Percentiles rank a stretch among this genome's conserved stretches.
Evolutionary conservation across 768 basidiomycete species (phyloP).

Genomic region (Mycena kentingensis): DNA sequence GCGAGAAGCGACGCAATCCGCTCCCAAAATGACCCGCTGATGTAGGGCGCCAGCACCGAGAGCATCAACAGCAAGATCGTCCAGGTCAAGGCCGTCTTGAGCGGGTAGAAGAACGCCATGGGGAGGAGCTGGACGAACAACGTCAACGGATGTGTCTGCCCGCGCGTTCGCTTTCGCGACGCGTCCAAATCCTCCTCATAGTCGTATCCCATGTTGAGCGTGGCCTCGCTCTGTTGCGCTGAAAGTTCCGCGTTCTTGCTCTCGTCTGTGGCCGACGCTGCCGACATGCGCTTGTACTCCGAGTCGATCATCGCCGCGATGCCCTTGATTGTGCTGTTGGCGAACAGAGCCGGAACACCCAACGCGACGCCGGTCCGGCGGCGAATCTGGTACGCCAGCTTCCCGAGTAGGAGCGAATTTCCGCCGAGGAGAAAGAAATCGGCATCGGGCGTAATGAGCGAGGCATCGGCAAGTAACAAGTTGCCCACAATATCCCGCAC

Average conservation of each 20-base stretch:
- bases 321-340: slow-evolving; percentile 42
- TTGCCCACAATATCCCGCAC: slow-evolving; percentile 41
- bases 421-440: slow-evolving; percentile 49
- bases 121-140: slow-evolving; percentile 46
- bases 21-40: slow-evolving; percentile 35
- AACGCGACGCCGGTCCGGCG: slow-evolving; percentile 40
- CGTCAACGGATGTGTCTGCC: slow-evolving; percentile 40
- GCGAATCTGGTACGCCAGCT: slow-evolving; percentile 44
- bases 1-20: slow-evolving; percentile 36
- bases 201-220: slow-evolving; percentile 32
- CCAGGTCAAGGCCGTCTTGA: slow-evolving; percentile 48
- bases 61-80: slow-evolving; percentile 41
- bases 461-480: slow-evolving; percentile 34
- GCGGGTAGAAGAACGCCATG: slow-evolving; percentile 45
- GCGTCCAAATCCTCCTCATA: slow-evolving; percentile 31
- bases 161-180: slow-evolving; percentile 24
- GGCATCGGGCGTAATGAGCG: slow-evolving; percentile 33
- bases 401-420: slow-evolving; percentile 49
- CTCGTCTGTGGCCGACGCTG: not conserved
- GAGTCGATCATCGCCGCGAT: slow-evolving; percentile 42
- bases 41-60: slow-evolving; percentile 34
- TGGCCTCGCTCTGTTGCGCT: slow-evolving; percentile 17
- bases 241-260: not conserved
- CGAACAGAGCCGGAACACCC: slow-evolving; percentile 41
- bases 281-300: slow-evolving; percentile 24